phyloP scores from a whole-genome alignment of 2,329 filamentous ascomycete species.

The Phialophora tarda region DNA sequence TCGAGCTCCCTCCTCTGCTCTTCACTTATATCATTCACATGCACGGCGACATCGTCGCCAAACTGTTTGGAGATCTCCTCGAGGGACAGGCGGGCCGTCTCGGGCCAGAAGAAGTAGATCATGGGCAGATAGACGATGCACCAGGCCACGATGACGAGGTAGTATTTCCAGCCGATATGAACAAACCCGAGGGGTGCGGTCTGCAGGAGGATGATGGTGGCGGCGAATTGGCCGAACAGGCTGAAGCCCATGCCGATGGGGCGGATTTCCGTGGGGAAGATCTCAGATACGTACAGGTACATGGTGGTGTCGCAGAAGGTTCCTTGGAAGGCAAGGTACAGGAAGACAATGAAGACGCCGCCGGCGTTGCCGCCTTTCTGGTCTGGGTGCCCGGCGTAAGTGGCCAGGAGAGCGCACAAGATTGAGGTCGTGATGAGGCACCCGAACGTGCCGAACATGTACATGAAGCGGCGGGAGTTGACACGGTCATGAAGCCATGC shows the following conservation, averaged over 20 bases:
- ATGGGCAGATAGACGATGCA: constrained; percentile 47
- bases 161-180: constrained; percentile 56
- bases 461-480: constrained; percentile 52
- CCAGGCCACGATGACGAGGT: constrained; percentile 53
- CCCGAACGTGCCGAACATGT: constrained; percentile 50
- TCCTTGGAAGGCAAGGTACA: constrained; percentile 57
- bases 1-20: constrained; percentile 42
- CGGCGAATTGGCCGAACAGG: constrained; percentile 57
- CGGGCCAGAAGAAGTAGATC: constrained; percentile 47
- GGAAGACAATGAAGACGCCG: constrained; percentile 50
- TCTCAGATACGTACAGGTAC: constrained; percentile 55
- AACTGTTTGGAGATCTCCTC: constrained; percentile 56
- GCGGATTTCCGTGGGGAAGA: constrained; percentile 56
- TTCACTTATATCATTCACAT: constrained; percentile 53
- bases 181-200: constrained; percentile 50
- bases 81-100: constrained; percentile 49
- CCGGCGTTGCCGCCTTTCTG: constrained; percentile 46
- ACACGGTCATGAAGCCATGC: constrained; percentile 48
- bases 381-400: constrained; percentile 43
- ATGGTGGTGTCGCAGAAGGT: constrained; percentile 57
- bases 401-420: constrained; percentile 46
- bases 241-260: constrained; percentile 60
- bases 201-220: constrained; percentile 57
- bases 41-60: constrained; percentile 58
- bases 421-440: constrained; percentile 48